phyloP scores from a whole-genome alignment of 352 stramenopile genomes.

The Phytophthora litchii region DNA sequence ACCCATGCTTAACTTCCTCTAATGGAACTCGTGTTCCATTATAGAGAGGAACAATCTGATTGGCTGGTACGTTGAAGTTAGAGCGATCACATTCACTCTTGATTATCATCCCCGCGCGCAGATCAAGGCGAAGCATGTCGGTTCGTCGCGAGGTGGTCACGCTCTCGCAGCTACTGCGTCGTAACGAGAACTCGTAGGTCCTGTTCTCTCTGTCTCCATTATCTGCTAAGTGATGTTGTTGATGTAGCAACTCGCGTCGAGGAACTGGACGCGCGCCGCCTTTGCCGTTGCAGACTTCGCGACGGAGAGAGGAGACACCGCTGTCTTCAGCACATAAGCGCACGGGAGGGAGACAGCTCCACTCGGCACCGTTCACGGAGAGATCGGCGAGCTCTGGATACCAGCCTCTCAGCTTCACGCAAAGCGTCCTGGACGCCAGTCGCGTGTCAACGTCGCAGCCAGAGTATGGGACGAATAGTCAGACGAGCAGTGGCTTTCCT shows the following conservation, averaged over 20 bases:
- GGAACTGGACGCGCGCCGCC: slow-evolving; percentile 14
- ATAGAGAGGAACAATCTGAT: slow-evolving; percentile 8
- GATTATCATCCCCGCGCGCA: slow-evolving; percentile 30
- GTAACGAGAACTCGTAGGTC: slow-evolving; percentile 42
- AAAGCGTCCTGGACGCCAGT: slow-evolving; percentile 18
- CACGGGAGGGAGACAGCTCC: not conserved
- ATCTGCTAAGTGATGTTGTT: slow-evolving; percentile 1
- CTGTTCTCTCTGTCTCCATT: slow-evolving; percentile 6
- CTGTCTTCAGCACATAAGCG: not conserved
- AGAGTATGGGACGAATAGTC: slow-evolving; percentile 16
- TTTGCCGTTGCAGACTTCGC: slow-evolving; percentile 33
- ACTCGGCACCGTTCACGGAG: slow-evolving; percentile 3
- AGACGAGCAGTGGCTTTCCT: slow-evolving; percentile 11
- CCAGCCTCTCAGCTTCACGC: slow-evolving; percentile 23
- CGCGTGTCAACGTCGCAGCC: slow-evolving; percentile 19
- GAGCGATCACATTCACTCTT: slow-evolving; percentile 31
- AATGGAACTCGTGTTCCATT: slow-evolving; percentile 5
- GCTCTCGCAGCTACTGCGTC: slow-evolving; percentile 73
- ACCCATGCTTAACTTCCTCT: slow-evolving; percentile 13
- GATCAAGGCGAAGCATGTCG: slow-evolving; percentile 43
- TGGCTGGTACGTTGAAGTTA: slow-evolving; percentile 36
- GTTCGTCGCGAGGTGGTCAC: slow-evolving; percentile 73
- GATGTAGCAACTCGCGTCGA: slow-evolving; percentile 16
- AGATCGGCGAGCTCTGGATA: slow-evolving; percentile 5
- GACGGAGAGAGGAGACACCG: slow-evolving; percentile 10